Evolutionary conservation across 1,139 yeast species (phyloP), one percentile per base, ranked within the genome.

Genomic region (Candida tetrigidarum): DNA sequence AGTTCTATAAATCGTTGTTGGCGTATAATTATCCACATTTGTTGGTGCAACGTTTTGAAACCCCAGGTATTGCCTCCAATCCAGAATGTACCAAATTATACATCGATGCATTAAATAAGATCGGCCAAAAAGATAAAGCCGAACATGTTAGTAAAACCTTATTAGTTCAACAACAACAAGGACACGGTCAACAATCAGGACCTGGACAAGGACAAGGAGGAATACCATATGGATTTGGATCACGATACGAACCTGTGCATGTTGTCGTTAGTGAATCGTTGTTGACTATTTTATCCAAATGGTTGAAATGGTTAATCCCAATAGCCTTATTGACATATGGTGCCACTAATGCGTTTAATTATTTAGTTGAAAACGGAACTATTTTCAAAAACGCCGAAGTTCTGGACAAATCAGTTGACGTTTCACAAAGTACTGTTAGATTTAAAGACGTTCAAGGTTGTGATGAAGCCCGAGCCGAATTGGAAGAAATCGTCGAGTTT

Each of bases 381-480:
- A 80, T 92, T 41, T 77, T 91, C 69, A 90, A 88, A 58, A 85
- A 86, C 51, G 71, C 88, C 16, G 89, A 86, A 48, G 84, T 83
- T 4, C 81, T 83, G 19, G 96, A 87, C 57, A 84, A 84, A 60
- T 77, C 89, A 4, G 85, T 86, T 41, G 97, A 93, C 58, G 93
- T 90, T 39, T 79, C 87, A 25, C 89, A 89, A 61, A 87, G 96
- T 9, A 88, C 89, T 34, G 98, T 92, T 38, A 83, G 83, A 60
- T 95, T 95, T 64, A 80, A 82, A 39, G 99, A 95, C 63, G 98
- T 95, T 29, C 89, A 93, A 61, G 99, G 99, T 42, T 96, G 95
- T 53, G 99, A 95, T 64, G 99, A 95, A 69, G 99, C 99, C 11
- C 83, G 97, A 60, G 92, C 96, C 5, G 99, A 95, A 67, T 77